A percentile compares a stretch with the other conserved stretches of the same genome.
phyloP scores from a whole-genome alignment of 805 yeast species.

The Cyberlindnera suaveolens region DNA sequence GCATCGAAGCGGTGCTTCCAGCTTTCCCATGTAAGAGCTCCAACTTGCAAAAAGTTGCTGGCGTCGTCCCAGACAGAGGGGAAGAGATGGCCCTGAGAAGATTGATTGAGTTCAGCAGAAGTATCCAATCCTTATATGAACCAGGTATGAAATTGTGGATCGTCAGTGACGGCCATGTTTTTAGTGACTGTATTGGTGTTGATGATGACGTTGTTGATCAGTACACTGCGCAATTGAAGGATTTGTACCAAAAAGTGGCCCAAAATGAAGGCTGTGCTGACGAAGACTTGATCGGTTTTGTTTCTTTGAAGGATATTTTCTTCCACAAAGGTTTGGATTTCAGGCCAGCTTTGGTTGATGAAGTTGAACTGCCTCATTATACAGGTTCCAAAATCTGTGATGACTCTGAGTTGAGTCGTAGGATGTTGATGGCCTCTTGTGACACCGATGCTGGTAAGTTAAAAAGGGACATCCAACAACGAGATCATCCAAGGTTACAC shows the following conservation, averaged over 20 bases:
- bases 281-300: conserved; percentile 31
- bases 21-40: conserved; percentile 64
- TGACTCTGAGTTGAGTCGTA: conserved; percentile 33
- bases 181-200: conserved; percentile 58
- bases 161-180: conserved; percentile 62
- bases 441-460: conserved; percentile 56
- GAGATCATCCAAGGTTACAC: conserved; percentile 46
- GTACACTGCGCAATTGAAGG: conserved; percentile 39
- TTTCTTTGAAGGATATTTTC: conserved; percentile 36
- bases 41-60: conserved; percentile 45
- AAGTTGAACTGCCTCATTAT: conserved; percentile 27
- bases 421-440: conserved; percentile 38
- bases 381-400: conserved; percentile 34
- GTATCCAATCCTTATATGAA: conserved; percentile 35
- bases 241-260: conserved; percentile 19
- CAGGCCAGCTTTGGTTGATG: conserved; percentile 25
- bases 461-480: conserved; percentile 51
- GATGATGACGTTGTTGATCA: conserved; percentile 47
- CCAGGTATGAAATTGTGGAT: conserved; percentile 53
- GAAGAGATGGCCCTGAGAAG: conserved; percentile 37
- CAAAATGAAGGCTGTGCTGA: conserved; percentile 21
- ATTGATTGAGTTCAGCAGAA: conserved; percentile 28
- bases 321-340: conserved; percentile 27
- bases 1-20: conserved; percentile 52
- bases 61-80: conserved; percentile 48